phyloP scores from a whole-genome alignment of 768 basidiomycete genomes.

The Amyloporia xantha region DNA sequence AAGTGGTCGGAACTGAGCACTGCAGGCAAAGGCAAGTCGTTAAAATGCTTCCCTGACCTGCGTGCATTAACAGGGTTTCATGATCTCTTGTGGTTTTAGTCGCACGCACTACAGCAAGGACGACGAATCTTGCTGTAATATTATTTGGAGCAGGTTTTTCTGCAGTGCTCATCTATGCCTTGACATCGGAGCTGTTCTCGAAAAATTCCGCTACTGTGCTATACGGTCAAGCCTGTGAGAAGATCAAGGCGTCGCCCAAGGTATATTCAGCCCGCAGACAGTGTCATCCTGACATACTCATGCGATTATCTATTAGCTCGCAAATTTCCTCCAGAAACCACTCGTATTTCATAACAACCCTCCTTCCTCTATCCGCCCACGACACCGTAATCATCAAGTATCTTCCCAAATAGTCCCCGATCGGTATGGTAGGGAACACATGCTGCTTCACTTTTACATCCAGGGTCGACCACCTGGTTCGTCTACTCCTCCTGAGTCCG shows the following conservation, averaged over 20 bases:
- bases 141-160: conserved; percentile 79
- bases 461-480: conserved; percentile 49
- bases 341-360: conserved; percentile 78
- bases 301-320: conserved; percentile 38
- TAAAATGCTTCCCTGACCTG: not conserved
- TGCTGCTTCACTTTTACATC: conserved; percentile 80
- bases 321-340: conserved; percentile 60
- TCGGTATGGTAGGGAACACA: conserved; percentile 68
- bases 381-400: conserved; percentile 79
- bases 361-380: conserved; percentile 65
- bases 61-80: not conserved
- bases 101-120: conserved; percentile 45
- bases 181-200: conserved; percentile 82
- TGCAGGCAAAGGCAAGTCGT: conserved; percentile 60
- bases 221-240: conserved; percentile 53
- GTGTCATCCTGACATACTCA: not conserved
- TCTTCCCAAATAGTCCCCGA: conserved; percentile 74
- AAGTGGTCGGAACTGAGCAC: conserved; percentile 78
- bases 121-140: conserved; percentile 46
- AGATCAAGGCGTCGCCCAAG: conserved; percentile 39
- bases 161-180: conserved; percentile 66
- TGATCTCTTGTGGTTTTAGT: conserved; percentile 25
- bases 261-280: conserved; percentile 23
- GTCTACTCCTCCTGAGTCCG: conserved; percentile 12
- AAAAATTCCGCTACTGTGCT: conserved; percentile 82